These are phyloP conservation scores for Bremia lactucae DNA, from an alignment of 352 stramenopile genomes.

Conservation along the genomic window DNA sequence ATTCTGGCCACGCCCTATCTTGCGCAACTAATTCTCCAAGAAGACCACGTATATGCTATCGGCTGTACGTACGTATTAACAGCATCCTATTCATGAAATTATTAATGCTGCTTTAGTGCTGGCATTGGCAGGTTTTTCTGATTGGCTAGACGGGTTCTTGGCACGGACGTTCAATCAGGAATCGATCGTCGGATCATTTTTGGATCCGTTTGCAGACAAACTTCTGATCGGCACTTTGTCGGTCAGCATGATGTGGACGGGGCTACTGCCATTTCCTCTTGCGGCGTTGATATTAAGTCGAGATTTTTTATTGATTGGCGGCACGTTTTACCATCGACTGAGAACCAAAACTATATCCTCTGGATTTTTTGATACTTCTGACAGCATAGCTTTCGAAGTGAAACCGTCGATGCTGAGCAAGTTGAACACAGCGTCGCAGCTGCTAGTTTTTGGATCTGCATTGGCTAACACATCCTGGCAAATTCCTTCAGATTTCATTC, in stretches of 20 bases:
- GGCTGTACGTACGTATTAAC: conserved; percentile 26
- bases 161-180: conserved; percentile 64
- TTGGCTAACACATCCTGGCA: conserved; percentile 69
- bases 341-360: conserved; percentile 58
- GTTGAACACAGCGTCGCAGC: conserved; percentile 71
- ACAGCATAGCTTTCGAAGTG: conserved; percentile 61
- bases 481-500: conserved; percentile 39
- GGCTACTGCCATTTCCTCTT: conserved; percentile 48
- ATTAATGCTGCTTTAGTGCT: conserved; percentile 32
- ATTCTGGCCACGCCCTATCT: conserved; percentile 74
- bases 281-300: conserved; percentile 62
- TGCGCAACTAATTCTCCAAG: conserved; percentile 58
- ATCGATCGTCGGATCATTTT: conserved; percentile 72
- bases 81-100: background rate
- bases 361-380: conserved; percentile 71
- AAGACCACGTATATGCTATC: conserved; percentile 52
- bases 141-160: conserved; percentile 79
- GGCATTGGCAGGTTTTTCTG: conserved; percentile 54
- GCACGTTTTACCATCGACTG: conserved; percentile 66
- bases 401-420: conserved; percentile 65
- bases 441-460: conserved; percentile 59
- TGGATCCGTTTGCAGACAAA: conserved; percentile 79
- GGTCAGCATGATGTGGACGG: conserved; percentile 61
- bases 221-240: conserved; percentile 66
- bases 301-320: conserved; percentile 59